Base-by-base conservation (phyloP, 2,329 filamentous ascomycete species). In the Xylaria arbuscula region DNA sequence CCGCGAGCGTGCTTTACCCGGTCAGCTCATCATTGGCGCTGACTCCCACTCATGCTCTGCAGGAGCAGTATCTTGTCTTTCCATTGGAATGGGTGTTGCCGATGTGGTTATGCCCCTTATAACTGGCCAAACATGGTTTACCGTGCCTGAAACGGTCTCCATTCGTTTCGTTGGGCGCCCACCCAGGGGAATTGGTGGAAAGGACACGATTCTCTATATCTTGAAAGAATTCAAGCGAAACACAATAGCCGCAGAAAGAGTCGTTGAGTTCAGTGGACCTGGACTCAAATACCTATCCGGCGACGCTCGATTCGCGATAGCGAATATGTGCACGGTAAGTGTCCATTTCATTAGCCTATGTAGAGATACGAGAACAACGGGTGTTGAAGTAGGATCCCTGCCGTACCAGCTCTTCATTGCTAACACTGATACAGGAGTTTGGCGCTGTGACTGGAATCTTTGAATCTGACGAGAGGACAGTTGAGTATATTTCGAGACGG, bases 31-130 rank as follows among this genome's bases (percentile, higher is more conserved):
- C 3, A 76, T 85, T 17, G 83, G 82, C 0, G 79, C 78, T 19
- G 83, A 85, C 70, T 83, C 81, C 1, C 83, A 85, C 68, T 84
- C 83, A 1, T 84, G 83, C 64, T 83, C 81, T 1, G 76, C 80
- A 1, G 83, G 83, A 0, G 78, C 78, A 1, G 74, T 83, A 32
- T 79, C 80, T 0, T 80, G 77, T 40, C 73, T 85, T 9, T 78
- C 81, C 2, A 81, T 85, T n/a, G 83, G 83, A 0, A 74, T 85
- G 1, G 83, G 83, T 0, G 81, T 78, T 4, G 81, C 83, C 17
- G 83, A 85, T 68, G 82, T 84, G 0, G 80, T 79, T 8, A 78
- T 85, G 74, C 76, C 80, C 1, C 73, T 85, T 38, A 79, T 83
- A 0, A 83, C 82, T 1, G 83, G 83, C 2, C 79, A 84, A 67